Conservation (phyloP, 768 basidiomycete genomes). For the Suillus brevipes region DNA sequence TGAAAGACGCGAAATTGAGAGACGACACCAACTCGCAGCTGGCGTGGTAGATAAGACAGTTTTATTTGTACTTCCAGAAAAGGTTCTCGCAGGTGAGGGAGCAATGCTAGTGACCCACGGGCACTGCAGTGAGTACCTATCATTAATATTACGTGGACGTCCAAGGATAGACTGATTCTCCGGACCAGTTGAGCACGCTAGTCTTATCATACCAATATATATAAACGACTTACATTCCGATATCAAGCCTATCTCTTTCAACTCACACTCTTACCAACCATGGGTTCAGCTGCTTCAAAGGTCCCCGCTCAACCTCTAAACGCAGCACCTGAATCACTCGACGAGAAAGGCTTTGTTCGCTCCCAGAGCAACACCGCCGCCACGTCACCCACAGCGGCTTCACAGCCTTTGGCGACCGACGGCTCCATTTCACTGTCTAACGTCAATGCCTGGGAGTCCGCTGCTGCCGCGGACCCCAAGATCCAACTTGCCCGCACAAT, state of each 20-base stretch:
- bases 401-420: constrained; percentile 43
- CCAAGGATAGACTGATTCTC: no score
- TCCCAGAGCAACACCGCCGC: background rate
- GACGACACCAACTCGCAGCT: background rate
- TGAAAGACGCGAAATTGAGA: background rate
- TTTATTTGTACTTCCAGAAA: background rate
- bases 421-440: constrained; percentile 62
- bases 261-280: constrained; percentile 9
- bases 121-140: no score
- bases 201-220: no score
- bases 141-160: no score
- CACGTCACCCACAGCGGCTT: background rate
- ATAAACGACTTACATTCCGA: background rate
- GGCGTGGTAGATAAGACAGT: background rate
- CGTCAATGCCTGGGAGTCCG: constrained; percentile 67
- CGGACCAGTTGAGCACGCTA: no score
- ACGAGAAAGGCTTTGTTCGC: constrained; percentile 25
- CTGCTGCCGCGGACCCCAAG: constrained; percentile 56
- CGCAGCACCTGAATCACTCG: constrained; percentile 19
- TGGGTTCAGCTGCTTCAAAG: constrained; percentile 30
- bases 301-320: constrained; percentile 18
- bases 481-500: constrained; percentile 74
- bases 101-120: no score
- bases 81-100: no score
- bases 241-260: background rate